A percentile compares a stretch with the other conserved stretches of the same genome.
These are phyloP conservation scores for Neonectria ditissima DNA, from an alignment of 2,329 filamentous ascomycete genomes.

Conservation along the genomic window DNA sequence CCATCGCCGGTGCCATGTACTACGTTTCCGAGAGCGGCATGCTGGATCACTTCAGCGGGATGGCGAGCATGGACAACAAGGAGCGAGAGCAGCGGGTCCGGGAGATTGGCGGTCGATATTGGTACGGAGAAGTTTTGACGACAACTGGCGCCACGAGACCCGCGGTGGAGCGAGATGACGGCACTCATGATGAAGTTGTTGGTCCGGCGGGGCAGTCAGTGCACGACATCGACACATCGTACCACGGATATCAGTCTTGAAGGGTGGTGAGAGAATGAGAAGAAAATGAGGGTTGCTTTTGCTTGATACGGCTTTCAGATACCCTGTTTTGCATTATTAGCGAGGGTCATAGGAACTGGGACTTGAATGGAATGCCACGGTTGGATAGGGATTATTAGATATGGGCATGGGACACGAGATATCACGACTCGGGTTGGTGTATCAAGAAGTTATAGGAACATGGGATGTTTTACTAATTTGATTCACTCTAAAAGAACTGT, in stretches of 20 bases:
- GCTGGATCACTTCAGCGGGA: conserved; percentile 40
- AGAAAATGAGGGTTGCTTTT: not conserved
- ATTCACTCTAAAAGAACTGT: not conserved
- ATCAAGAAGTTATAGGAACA: not conserved
- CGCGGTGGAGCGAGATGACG: conserved; percentile 44
- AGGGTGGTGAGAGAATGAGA: not conserved
- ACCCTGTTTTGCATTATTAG: conserved; percentile 13
- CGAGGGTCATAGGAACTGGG: not conserved
- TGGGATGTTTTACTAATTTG: not conserved
- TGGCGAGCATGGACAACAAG: conserved; percentile 36
- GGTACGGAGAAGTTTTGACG: conserved; percentile 41
- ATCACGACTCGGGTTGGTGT: not conserved
- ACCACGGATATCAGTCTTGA: conserved; percentile 31
- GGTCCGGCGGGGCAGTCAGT: conserved; percentile 14
- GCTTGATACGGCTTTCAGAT: not conserved
- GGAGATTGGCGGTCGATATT: conserved; percentile 40
- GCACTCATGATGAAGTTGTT: conserved; percentile 26
- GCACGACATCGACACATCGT: conserved; percentile 36
- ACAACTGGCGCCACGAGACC: conserved; percentile 35
- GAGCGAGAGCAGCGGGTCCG: conserved; percentile 38
- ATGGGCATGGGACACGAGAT: not conserved
- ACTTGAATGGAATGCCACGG: not conserved
- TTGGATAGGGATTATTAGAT: not conserved
- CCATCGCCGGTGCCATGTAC: conserved; percentile 59
- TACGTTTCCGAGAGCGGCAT: conserved; percentile 50